Base-by-base conservation (phyloP, 2,329 filamentous ascomycete species). In the Aspergillus brunneoviolaceus region DNA sequence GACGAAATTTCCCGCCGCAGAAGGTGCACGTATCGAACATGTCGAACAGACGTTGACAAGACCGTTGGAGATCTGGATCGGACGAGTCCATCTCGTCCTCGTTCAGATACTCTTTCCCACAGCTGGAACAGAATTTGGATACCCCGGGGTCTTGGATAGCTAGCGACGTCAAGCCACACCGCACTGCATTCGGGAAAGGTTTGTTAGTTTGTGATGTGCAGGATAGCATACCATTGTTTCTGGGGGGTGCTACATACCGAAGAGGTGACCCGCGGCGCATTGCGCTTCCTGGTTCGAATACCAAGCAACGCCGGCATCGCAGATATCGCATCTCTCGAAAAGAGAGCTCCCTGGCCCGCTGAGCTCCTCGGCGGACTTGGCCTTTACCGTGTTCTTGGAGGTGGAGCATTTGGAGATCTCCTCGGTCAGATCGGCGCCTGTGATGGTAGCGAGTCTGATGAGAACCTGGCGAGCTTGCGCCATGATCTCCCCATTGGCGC, bases 91-190 rank as follows among this genome's bases (percentile, higher is more conserved):
- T 55, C 9, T 68, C 64, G 35, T 81, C 78, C 51, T 82, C 79
- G 49, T 77, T 78, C 7, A 85, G 64, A 64, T 79, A 83, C 49
- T 81, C 79, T 27, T 72, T 79, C 12, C 70, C 76, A 65, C 84
- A 87, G n/a, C 80, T 72, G 19, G 79, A 79, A 68, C 84, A 87
- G 53, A 76, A 77, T 65, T 84, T 85, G 12, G 82, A 81, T 2
- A 81, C 74, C 1, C 79, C 79, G 2, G 84, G 83, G 35, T 80
- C 77, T 67, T 85, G 83, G 6, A 86, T 84, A 1, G 82, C 76
- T 5, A 85, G 65, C 55, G 84, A 82, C n/a, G 81, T 83, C 23
- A 86, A 63, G 12, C 77, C 77, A 65, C 84, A 87, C 39, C 84
- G 77, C n/a, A 74, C 80, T 82, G 60, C 33, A 14, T 35, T 12